phyloP scores from a whole-genome alignment of 1,139 yeast genomes.

The Nematodospora anomalae region DNA sequence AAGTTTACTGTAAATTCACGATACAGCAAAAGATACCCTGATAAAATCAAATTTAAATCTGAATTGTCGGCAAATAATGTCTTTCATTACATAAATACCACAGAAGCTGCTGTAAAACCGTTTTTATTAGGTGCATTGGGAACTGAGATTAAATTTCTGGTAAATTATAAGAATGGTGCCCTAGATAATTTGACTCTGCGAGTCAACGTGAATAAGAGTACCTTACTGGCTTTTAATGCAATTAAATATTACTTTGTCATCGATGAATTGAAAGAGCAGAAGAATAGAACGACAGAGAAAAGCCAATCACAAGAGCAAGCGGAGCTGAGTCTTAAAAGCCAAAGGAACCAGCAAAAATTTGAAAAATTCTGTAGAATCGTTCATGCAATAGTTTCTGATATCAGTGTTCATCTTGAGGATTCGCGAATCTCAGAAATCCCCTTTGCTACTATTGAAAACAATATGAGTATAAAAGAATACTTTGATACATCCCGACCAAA shows the following conservation, averaged over 20 bases:
- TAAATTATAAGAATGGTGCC: slow-evolving; percentile 23
- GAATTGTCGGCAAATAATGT: slow-evolving; percentile 18
- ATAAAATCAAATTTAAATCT: slow-evolving; percentile 23
- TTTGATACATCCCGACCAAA: slow-evolving; percentile 23
- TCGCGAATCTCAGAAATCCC: slow-evolving; percentile 36
- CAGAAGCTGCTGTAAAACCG: slow-evolving; percentile 13
- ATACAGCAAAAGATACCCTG: slow-evolving; percentile 19
- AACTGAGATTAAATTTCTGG: slow-evolving; percentile 23
- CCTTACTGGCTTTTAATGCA: slow-evolving; percentile 27
- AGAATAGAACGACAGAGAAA: slow-evolving; percentile 1
- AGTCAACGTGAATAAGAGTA: slow-evolving; percentile 13
- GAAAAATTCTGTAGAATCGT: slow-evolving; percentile 13
- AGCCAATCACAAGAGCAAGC: not conserved
- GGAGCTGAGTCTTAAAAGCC: slow-evolving; percentile 2
- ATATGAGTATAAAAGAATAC: slow-evolving; percentile 29
- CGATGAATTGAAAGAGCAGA: slow-evolving; percentile 7
- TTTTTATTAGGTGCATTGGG: slow-evolving; percentile 22
- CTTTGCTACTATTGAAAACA: slow-evolving; percentile 29
- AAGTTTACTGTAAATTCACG: slow-evolving; percentile 23
- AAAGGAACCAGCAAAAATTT: slow-evolving; percentile 8
- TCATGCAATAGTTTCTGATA: slow-evolving; percentile 15
- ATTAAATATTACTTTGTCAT: slow-evolving; percentile 12
- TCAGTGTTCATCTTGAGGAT: slow-evolving; percentile 35
- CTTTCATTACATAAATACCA: slow-evolving; percentile 9
- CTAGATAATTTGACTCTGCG: slow-evolving; percentile 12